phyloP scores from a whole-genome alignment of 345 rosid species.

The Corymbia maculata region DNA sequence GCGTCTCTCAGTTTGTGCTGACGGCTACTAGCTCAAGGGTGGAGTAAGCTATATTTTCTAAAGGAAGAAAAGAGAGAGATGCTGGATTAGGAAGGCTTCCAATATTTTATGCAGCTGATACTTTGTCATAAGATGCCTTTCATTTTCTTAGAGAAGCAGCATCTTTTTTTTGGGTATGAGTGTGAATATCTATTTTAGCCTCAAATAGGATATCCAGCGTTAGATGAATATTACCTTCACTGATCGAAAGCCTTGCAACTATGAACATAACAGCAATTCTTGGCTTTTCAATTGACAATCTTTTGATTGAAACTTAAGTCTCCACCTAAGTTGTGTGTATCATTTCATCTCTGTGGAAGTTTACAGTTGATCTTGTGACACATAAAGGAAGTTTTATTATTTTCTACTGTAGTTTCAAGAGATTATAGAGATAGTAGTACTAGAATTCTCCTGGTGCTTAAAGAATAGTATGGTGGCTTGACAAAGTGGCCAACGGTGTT shows the following conservation, averaged over 20 bases:
- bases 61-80: constrained; percentile 40
- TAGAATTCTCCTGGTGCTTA: background rate
- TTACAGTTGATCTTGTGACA: background rate
- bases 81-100: constrained; percentile 68
- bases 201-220: background rate
- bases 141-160: background rate
- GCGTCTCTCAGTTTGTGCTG: constrained; percentile 67
- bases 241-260: background rate
- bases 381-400: background rate
- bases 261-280: background rate
- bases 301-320: background rate
- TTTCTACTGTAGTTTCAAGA: background rate
- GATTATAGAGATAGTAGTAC: background rate
- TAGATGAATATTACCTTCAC: background rate
- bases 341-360: background rate
- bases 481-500: background rate
- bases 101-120: constrained; percentile 60
- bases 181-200: background rate
- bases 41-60: constrained; percentile 33
- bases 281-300: background rate
- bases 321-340: background rate
- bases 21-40: constrained; percentile 74
- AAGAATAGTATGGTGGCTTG: background rate
- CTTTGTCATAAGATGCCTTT: constrained; percentile 47
- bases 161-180: background rate